Conservation (phyloP, 1,284 basidiomycete genomes). For the Pseudozyma tsukubaensis region DNA sequence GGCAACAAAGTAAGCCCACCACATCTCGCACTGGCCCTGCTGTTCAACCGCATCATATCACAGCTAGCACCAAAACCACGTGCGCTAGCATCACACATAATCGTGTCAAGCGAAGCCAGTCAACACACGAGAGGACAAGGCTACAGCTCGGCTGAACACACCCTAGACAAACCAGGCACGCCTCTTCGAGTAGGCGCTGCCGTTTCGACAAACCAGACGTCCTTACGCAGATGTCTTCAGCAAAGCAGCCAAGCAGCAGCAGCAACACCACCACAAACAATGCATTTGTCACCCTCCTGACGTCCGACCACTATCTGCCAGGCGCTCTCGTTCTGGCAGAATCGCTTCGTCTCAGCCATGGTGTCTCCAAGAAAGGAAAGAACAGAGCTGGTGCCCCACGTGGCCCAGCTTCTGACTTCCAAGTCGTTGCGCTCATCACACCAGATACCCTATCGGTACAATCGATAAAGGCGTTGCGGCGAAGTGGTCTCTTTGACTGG, state of each 20-base stretch:
- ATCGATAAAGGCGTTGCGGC: slow-evolving; percentile 78
- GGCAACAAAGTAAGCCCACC: no score
- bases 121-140: background rate
- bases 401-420: slow-evolving; percentile 13
- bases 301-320: slow-evolving; percentile 88
- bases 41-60: no score
- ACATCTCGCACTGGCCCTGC: no score
- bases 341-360: slow-evolving; percentile 72
- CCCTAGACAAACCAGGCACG: slow-evolving; percentile 2
- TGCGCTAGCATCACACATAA: background rate
- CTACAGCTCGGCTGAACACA: background rate
- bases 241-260: slow-evolving; percentile 16
- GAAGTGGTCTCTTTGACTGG: slow-evolving; percentile 80
- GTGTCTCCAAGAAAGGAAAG: slow-evolving; percentile 22
- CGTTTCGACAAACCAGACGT: background rate
- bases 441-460: slow-evolving; percentile 90
- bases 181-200: slow-evolving; percentile 2
- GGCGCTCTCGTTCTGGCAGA: slow-evolving; percentile 88
- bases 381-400: background rate
- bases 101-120: background rate
- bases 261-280: slow-evolving; percentile 65
- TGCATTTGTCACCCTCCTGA: slow-evolving; percentile 78
- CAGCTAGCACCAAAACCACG: no score
- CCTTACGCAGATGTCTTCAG: slow-evolving; percentile 25
- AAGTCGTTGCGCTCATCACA: slow-evolving; percentile 91